Conservation (phyloP, 331 rosid genomes). For the Cydonia oblonga region DNA sequence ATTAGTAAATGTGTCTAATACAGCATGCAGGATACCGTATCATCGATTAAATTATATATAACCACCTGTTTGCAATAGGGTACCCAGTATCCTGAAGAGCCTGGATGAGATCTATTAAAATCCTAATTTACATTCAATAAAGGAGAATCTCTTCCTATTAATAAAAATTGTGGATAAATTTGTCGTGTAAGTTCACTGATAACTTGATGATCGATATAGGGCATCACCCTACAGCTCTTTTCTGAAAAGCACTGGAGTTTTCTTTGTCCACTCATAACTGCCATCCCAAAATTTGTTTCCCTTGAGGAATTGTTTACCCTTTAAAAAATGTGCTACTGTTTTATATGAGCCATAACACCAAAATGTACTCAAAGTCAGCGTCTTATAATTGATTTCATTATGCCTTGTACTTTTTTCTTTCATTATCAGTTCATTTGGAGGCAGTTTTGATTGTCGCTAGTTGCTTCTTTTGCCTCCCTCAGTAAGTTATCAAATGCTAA, state of each 20-base stretch:
- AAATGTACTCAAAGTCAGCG: not conserved
- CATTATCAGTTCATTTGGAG: not conserved
- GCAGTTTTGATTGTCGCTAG: not conserved
- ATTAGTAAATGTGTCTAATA: not conserved
- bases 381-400: not conserved
- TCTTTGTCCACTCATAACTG: not conserved
- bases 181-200: not conserved
- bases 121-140: not conserved
- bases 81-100: not conserved
- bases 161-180: not conserved
- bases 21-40: not conserved
- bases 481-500: conserved; percentile 4
- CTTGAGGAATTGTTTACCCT: not conserved
- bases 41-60: not conserved
- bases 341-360: not conserved
- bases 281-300: not conserved
- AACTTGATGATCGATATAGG: not conserved
- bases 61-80: not conserved
- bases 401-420: not conserved
- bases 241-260: not conserved
- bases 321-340: not conserved
- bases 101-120: not conserved
- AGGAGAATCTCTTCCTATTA: not conserved
- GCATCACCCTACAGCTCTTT: not conserved
- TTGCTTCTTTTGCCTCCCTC: not conserved